Evolutionary conservation across 2,329 filamentous ascomycete species (phyloP).

Genomic region (Penicillium sp.): DNA sequence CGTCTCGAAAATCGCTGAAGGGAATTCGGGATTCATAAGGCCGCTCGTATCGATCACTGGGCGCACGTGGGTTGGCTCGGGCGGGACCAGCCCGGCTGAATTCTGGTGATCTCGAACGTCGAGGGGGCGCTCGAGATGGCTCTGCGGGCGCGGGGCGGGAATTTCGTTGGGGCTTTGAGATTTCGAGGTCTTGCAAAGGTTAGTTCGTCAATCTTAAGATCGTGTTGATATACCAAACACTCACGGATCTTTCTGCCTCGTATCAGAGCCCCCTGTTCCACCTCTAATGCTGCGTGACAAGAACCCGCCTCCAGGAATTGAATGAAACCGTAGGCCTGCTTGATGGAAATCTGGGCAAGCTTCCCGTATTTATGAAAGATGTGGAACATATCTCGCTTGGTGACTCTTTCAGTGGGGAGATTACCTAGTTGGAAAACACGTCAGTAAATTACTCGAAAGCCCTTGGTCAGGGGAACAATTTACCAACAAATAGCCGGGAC

Average conservation of each 20-base stretch:
- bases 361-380: constrained; percentile 82
- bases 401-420: constrained; percentile 86
- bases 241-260: constrained; percentile 91
- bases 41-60: constrained; percentile 48
- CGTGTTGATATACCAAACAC: constrained; percentile 35
- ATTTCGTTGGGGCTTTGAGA: constrained; percentile 84
- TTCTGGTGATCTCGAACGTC: constrained; percentile 65
- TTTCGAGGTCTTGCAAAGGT: constrained; percentile 68
- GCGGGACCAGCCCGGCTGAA: constrained; percentile 47
- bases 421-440: constrained; percentile 61
- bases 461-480: constrained; percentile 20
- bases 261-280: constrained; percentile 76
- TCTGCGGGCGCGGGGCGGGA: constrained; percentile 54
- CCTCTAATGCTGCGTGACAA: constrained; percentile 71
- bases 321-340: constrained; percentile 95
- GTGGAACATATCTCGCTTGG: constrained; percentile 90
- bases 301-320: constrained; percentile 80
- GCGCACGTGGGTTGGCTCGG: constrained; percentile 31
- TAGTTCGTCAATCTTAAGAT: neutral
- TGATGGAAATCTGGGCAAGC: constrained; percentile 91
- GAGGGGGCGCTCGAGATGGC: constrained; percentile 37
- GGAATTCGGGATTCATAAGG: constrained; percentile 36
- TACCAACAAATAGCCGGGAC: constrained; percentile 52
- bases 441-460: neutral
- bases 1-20: constrained; percentile 52